Percentiles rank a stretch among this genome's conserved stretches.
Evolutionary conservation across 169 alveolate genomes (phyloP).

Genomic region (Cryptosporidium canis): DNA sequence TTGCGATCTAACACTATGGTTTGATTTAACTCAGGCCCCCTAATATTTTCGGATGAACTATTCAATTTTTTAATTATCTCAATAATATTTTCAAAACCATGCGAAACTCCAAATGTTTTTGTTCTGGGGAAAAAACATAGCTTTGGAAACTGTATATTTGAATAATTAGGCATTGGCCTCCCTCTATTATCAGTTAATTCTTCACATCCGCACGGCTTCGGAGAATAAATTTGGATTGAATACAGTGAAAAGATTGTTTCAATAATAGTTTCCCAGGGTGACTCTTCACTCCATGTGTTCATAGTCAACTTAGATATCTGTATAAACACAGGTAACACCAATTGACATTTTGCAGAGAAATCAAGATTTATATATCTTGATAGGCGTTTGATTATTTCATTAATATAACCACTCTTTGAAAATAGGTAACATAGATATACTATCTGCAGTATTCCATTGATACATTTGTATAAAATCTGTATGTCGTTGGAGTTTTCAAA

Average conservation of each 20-base stretch:
- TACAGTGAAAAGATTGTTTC: conserved; percentile 10
- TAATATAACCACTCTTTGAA: neutral
- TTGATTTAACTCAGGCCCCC: neutral
- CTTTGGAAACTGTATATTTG: conserved; percentile 50
- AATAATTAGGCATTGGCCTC: conserved; percentile 19
- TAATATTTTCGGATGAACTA: neutral
- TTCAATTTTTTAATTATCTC: neutral
- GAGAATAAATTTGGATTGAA: conserved; percentile 30
- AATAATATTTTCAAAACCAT: conserved; percentile 26
- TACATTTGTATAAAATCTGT: conserved; percentile 24
- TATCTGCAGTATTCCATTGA: conserved; percentile 29
- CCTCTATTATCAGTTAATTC: conserved; percentile 46
- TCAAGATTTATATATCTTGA: conserved; percentile 27
- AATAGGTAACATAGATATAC: conserved; percentile 3
- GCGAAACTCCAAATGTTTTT: conserved; percentile 42
- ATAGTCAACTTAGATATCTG: conserved; percentile 17
- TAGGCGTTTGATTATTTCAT: conserved; percentile 10
- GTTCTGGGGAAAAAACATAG: conserved; percentile 38
- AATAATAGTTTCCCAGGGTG: conserved; percentile 37
- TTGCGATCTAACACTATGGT: neutral
- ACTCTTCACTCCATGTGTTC: conserved; percentile 18
- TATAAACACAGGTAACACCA: conserved; percentile 27
- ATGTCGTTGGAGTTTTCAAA: conserved; percentile 32
- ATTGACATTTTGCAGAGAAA: conserved; percentile 43
- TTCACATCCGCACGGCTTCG: conserved; percentile 7